Evolutionary conservation across 2,329 filamentous ascomycete genomes (phyloP).

Genomic region (Paramyrothecium sp.): DNA sequence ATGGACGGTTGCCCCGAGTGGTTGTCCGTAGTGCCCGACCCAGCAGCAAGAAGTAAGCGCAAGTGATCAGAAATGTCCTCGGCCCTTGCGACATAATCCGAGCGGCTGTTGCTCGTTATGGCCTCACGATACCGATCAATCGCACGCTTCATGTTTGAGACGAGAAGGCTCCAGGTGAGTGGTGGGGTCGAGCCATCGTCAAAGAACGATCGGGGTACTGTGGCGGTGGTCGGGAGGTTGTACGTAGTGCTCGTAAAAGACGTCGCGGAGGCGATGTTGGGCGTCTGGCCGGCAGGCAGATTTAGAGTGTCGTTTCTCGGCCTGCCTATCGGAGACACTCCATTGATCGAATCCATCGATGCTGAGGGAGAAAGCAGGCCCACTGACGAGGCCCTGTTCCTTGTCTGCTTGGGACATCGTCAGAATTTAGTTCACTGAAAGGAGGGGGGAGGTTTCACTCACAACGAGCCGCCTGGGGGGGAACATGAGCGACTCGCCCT

Average conservation of each 20-base stretch:
- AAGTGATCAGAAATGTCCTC: slow-evolving; percentile 98
- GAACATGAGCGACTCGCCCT: slow-evolving; percentile 70
- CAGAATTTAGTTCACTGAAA: background rate
- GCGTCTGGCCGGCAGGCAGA: slow-evolving; percentile 36
- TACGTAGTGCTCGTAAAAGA: slow-evolving; percentile 61
- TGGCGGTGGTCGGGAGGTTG: slow-evolving; percentile 55
- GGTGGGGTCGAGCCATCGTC: slow-evolving; percentile 81
- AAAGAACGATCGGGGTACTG: slow-evolving; percentile 80
- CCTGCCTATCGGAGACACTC: slow-evolving; percentile 57
- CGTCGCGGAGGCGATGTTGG: slow-evolving; percentile 57
- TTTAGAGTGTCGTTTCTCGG: slow-evolving; percentile 54
- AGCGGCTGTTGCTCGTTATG: slow-evolving; percentile 78
- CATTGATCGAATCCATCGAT: slow-evolving; percentile 88
- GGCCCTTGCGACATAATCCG: slow-evolving; percentile 90
- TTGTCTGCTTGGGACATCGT: slow-evolving; percentile 38
- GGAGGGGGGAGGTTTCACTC: slow-evolving; percentile 29
- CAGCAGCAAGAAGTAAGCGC: slow-evolving; percentile 87
- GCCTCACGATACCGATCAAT: slow-evolving; percentile 88
- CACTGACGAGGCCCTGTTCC: slow-evolving; percentile 64
- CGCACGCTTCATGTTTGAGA: slow-evolving; percentile 89
- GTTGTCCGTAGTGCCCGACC: slow-evolving; percentile 96
- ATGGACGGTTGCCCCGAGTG: slow-evolving; percentile 99
- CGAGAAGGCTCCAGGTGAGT: slow-evolving; percentile 84
- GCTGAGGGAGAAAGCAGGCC: slow-evolving; percentile 80
- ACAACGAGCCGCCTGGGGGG: slow-evolving; percentile 69